Evolutionary conservation across 2,329 filamentous ascomycete species (phyloP), one percentile per base, ranked within the genome.

Genomic region (Colletotrichum costaricense): DNA sequence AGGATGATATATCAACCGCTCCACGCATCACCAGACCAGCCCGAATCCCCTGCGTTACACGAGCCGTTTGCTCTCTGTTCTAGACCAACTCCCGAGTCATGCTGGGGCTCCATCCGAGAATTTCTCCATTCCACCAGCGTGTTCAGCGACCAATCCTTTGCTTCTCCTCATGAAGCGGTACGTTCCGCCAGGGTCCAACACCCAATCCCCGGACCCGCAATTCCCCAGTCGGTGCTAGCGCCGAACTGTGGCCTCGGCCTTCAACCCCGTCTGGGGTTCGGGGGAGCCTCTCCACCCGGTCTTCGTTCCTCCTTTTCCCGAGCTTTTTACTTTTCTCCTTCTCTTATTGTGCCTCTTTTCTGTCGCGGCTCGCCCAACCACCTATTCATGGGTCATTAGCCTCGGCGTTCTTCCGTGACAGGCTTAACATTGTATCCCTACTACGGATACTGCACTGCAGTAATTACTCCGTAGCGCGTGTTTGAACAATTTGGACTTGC

Each of bases 191-290:
- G 46, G 59, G 60, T 35, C 28, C n/a, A 55, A 9, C 42, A 49
- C 7, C 42, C 42, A 63, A 62, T 28, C 67, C 70, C 60, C 60
- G 60, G 56, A 62, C 54, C 67, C 71, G 65, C n/a, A 63, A 57
- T 66, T 71, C 62, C 71, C 71, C 67, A 71, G 71, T 66, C 49
- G 46, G 62, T 67, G 56, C 67, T 73, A 73, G 71, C 62, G 67
- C 16, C 46, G n/a, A 22, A 49, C 33, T 24, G 28, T 42, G 55
- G 67, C 71, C 71, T 73, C 71, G 71, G 71, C 67, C 42, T 62
- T 70, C 60, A 28, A 35, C 71, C 71, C 62, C 71, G 62, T 73
- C 71, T 73, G 71, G 71, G 70, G 71, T 66, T 73, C 33, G 59
- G 24, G 67, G 60, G 60, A 49, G 38, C 22, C 70, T 73, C 66